Conservation (phyloP, 139 green algal species). For the Nannochloris sp. region DNA sequence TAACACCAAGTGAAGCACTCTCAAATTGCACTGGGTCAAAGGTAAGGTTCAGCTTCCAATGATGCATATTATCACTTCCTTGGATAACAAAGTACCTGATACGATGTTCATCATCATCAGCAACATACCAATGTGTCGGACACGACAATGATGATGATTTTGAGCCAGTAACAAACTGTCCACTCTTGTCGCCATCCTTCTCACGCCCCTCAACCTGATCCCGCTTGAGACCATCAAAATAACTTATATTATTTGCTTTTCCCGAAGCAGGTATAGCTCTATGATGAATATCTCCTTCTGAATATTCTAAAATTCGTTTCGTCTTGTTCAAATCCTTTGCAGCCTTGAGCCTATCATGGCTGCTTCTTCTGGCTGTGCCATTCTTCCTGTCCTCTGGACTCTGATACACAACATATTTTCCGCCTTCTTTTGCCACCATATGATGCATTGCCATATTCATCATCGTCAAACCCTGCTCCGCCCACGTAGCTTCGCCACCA, state of each 20-base stretch:
- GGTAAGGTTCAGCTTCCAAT: slow-evolving; percentile 74
- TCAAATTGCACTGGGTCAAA: slow-evolving; percentile 96
- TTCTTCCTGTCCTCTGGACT: too few species aligned
- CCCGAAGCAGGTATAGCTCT: neutral
- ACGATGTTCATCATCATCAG: slow-evolving; percentile 49
- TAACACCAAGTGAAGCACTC: slow-evolving; percentile 62
- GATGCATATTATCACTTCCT: slow-evolving; percentile 70
- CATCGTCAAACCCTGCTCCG: too few species aligned
- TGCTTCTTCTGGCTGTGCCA: too few species aligned
- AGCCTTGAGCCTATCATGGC: too few species aligned
- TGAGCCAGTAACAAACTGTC: slow-evolving; percentile 3
- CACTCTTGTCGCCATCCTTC: neutral
- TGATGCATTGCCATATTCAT: too few species aligned
- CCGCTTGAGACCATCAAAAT: slow-evolving; percentile 1
- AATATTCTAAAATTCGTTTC: too few species aligned
- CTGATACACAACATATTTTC: too few species aligned
- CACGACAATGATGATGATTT: slow-evolving; percentile 17
- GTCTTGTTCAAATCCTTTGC: too few species aligned
- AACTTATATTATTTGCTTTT: neutral
- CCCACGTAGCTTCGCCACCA: too few species aligned
- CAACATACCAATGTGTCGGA: slow-evolving; percentile 67
- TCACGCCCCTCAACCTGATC: neutral
- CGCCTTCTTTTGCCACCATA: too few species aligned
- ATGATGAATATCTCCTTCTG: neutral
- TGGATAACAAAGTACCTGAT: slow-evolving; percentile 66